Evolutionary conservation across 23 red algal species (phyloP).

Genomic region (Cyanidium caldarium): DNA sequence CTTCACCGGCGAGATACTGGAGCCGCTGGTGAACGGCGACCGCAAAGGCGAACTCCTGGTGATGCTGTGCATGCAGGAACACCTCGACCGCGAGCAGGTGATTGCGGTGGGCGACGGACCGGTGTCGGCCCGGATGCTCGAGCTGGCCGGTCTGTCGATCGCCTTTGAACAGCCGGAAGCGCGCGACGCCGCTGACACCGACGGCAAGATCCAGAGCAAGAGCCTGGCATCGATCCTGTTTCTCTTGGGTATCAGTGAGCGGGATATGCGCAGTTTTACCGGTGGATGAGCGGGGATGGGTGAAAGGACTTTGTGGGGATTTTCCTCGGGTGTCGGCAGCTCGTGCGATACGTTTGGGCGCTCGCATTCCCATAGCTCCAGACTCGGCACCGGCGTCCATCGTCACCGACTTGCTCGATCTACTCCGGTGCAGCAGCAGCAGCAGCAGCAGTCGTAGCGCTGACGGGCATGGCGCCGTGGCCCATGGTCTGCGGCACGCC

Average conservation of each 20-base stretch:
- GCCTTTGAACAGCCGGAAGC: conserved; percentile 74
- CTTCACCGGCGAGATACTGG: conserved; percentile 47
- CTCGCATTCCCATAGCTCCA: too few species aligned
- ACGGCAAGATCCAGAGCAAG: conserved; percentile 42
- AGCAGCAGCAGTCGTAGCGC: too few species aligned
- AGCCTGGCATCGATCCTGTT: conserved; percentile 55
- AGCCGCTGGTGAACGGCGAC: conserved; percentile 61
- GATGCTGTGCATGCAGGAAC: conserved; percentile 91
- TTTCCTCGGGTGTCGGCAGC: too few species aligned
- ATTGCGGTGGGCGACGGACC: conserved; percentile 94
- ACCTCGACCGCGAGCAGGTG: conserved; percentile 58
- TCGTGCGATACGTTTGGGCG: too few species aligned
- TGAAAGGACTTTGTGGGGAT: too few species aligned
- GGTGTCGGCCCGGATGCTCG: conserved; percentile 69
- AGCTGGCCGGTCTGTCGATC: conserved; percentile 51
- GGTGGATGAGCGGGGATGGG: too few species aligned
- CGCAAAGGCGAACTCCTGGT: conserved; percentile 72
- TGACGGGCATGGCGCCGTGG: too few species aligned
- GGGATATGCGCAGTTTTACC: conserved; percentile 26
- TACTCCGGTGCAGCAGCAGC: too few species aligned
- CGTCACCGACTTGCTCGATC: too few species aligned
- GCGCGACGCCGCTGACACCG: conserved; percentile 14
- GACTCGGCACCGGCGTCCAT: too few species aligned
- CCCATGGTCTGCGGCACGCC: conserved; percentile 20
- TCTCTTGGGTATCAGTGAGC: conserved; percentile 57